Evolutionary conservation across 1,139 yeast genomes (phyloP), one percentile per base, ranked within the genome.

Genomic region (Kurtzmaniella natalensis): DNA sequence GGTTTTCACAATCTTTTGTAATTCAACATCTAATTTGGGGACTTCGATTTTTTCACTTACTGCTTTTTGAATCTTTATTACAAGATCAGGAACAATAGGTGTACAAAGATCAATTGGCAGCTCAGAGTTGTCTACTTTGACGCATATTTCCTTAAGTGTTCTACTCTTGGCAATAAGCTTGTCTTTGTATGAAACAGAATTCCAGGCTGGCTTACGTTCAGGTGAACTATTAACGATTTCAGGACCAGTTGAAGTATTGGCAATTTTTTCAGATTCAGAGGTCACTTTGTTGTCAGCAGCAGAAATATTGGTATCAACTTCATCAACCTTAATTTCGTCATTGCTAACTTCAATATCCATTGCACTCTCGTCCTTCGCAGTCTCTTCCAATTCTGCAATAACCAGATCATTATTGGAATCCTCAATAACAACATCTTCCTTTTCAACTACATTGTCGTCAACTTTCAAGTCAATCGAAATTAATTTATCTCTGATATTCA

Each of bases 401-500:
- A 42, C 36, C 28, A 37, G 38, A 18, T 40, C 42, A 30, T 35
- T 33, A n/a, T 38, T 32, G 14, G 36, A 27, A n/a, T 33, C 40
- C 31, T 14, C 11, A 14, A 14, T 32, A 16, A 8, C 25, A 4
- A 30, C 34, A 7, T 27, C 37, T 5, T 31, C 43, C 4, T 28
- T 28, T 4, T 34, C 44, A 8, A 39, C 45, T n/a, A n/a, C n/a
- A n/a, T n/a, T n/a, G 14, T 9, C 9, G 9, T 8, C 4, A 17
- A 28, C 14, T 16, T 48, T 47, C 11, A 61, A 43, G 19, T 55
- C 50, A 45, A 54, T 48, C 31, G 53, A 52, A 3, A 65, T 50
- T 2, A 40, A 18, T 10, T 47, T 43, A 37, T 67, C 71, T 33
- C 75, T 47, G 25, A 57, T 48, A 7, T 45, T 31, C 28, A 65